Base-by-base conservation (phyloP, 1,284 basidiomycete species). In the Heterobasidion occidentale region DNA sequence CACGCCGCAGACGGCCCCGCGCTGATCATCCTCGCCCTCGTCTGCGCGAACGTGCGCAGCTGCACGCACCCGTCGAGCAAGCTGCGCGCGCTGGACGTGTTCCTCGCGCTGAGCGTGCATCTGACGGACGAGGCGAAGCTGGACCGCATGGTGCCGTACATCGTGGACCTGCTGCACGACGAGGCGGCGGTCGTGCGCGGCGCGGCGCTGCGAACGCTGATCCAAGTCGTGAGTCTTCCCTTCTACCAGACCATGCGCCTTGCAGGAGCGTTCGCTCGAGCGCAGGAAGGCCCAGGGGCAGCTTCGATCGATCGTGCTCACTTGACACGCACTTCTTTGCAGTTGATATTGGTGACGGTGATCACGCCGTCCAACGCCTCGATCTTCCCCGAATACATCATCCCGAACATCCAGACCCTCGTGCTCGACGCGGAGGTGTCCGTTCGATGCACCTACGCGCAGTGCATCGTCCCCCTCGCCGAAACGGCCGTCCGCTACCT, bases 101-200 rank as follows among this genome's bases (percentile, higher is more conserved):
- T 98, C 56, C 77, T 98, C 17, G 92, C 92, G 1, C 77, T 98
- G 6, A 83, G 84, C 3, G 80, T 82, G 1, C 89, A 91, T 66
- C 78, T 99, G 36, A 92, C 90, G 0, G 97, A 99, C 66, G 96
- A 98, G 69, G 93, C 94, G 14, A 96, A 96, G 67, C 75, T 99
- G 50, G 97, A 99, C 68, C 85, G 95, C 3, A 85, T 98, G 71
- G 77, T 98, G 1, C 97, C 97, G 0, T 98, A 93, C 63, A 81
- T 97, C 33, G 86, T 98, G 6, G 90, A 94, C 47, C 76, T 98
- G 11, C 72, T 98, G 19, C 86, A 91, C 58, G 94, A 99, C 63
- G 91, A 94, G 17, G 81, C 83, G 1, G 83, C 92, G 0, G 73
- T 83, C 9, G 94, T 99, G 0, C 84, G 95, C 20, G 79, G 84